Percentiles rank a stretch among this genome's conserved stretches.
Evolutionary conservation across 2,329 filamentous ascomycete species (phyloP).

Genomic region (Thielaviopsis punctulata): DNA sequence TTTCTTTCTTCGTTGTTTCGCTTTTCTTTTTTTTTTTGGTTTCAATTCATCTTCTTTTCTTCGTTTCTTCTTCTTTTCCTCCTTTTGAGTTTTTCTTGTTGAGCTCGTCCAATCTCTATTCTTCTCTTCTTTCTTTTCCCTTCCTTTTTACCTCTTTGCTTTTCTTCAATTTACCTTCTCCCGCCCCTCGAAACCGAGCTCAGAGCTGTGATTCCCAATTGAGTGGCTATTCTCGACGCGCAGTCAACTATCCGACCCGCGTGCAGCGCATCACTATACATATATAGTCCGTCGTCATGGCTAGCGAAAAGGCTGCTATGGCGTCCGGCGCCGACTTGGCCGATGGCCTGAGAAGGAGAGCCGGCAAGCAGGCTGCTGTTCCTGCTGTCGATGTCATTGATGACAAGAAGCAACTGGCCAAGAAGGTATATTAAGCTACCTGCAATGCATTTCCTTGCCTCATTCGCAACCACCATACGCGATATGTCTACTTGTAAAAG

Average conservation of each 20-base stretch:
- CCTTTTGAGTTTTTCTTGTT: constrained; percentile 11
- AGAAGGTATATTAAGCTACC: constrained; percentile 30
- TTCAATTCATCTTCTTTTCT: neutral
- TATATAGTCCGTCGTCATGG: constrained; percentile 24
- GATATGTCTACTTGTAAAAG: too few relatives aligned
- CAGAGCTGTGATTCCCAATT: neutral
- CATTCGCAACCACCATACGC: too few relatives aligned
- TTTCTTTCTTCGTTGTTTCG: neutral
- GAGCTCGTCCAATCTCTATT: constrained; percentile 13
- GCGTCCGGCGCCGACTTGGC: constrained; percentile 43
- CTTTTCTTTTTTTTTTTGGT: neutral
- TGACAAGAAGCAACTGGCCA: constrained; percentile 41
- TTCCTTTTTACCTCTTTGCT: constrained; percentile 9
- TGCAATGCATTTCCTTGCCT: neutral
- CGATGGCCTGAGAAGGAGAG: constrained; percentile 39
- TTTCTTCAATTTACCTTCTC: neutral
- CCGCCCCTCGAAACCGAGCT: neutral
- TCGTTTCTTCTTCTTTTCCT: neutral
- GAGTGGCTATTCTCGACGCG: neutral
- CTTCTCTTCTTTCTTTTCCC: constrained; percentile 6
- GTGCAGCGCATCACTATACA: neutral
- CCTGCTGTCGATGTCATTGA: constrained; percentile 23
- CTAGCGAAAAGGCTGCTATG: constrained; percentile 35
- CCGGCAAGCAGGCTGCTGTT: constrained; percentile 18
- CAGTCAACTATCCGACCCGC: neutral